Conservation (phyloP, 2,329 filamentous ascomycete species). For the Corinectria fuckeliana region DNA sequence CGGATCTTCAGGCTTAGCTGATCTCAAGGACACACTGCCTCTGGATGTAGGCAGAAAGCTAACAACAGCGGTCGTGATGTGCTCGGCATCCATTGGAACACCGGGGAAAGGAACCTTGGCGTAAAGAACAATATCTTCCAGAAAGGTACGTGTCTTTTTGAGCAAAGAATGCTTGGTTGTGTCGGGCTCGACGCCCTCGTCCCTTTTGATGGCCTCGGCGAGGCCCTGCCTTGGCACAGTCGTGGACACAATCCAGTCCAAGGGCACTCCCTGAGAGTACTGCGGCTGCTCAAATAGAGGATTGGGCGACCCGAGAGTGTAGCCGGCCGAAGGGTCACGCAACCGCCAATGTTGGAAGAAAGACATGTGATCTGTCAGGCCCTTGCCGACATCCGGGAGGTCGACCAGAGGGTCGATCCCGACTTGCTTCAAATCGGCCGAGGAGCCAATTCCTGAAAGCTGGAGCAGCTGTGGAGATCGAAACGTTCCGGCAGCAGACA, state of each 20-base stretch:
- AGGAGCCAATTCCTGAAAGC: conserved; percentile 54
- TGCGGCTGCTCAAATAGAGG: conserved; percentile 45
- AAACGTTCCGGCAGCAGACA: conserved; percentile 55
- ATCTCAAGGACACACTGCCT: conserved; percentile 30
- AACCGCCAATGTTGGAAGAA: conserved; percentile 42
- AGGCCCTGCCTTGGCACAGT: conserved; percentile 39
- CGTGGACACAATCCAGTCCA: conserved; percentile 46
- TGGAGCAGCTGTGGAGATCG: conserved; percentile 56
- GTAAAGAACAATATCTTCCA: conserved; percentile 33
- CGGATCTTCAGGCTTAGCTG: conserved; percentile 25
- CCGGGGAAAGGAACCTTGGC: conserved; percentile 35
- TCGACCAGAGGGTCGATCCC: conserved; percentile 47
- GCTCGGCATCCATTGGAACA: conserved; percentile 28
- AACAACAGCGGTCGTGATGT: conserved; percentile 32
- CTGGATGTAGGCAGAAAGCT: conserved; percentile 35
- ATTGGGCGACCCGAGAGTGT: conserved; percentile 43
- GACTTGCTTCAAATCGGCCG: conserved; percentile 46
- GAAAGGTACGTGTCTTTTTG: conserved; percentile 28
- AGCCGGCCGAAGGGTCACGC: conserved; percentile 42
- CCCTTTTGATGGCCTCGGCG: conserved; percentile 40
- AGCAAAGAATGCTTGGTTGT: conserved; percentile 43
- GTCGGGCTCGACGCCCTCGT: conserved; percentile 42
- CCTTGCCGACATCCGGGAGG: conserved; percentile 57
- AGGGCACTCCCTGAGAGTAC: conserved; percentile 44
- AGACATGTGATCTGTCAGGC: conserved; percentile 41